phyloP scores from a whole-genome alignment of 805 yeast species.

The Pichia cabralensis region DNA sequence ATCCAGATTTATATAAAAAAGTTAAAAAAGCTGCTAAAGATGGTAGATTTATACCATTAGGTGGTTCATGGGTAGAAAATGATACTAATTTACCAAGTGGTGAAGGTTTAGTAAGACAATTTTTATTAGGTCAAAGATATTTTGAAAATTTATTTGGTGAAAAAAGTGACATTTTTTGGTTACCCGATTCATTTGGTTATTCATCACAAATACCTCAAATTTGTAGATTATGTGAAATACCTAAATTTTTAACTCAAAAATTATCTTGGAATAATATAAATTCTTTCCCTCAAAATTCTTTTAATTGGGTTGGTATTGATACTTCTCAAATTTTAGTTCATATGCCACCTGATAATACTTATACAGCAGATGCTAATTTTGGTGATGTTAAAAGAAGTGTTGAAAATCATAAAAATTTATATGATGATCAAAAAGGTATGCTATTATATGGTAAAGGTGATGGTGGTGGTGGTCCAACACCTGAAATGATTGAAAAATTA shows the following conservation, averaged over 20 bases:
- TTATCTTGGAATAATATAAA: conserved; percentile 95
- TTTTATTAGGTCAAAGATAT: conserved; percentile 82
- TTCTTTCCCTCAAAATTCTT: conserved; percentile 78
- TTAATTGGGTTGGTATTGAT: conserved; percentile 93
- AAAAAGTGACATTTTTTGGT: conserved; percentile 75
- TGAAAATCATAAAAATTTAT: conserved; percentile 72
- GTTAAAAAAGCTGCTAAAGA: conserved; percentile 56
- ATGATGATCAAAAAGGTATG: conserved; percentile 71
- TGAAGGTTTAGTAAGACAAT: conserved; percentile 82
- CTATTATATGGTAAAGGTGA: conserved; percentile 90
- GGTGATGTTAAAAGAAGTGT: conserved; percentile 84
- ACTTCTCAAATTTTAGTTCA: conserved; percentile 90
- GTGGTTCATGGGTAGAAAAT: conserved; percentile 97
- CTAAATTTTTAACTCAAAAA: conserved; percentile 83
- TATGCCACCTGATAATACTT: conserved; percentile 97
- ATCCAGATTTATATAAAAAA: conserved; percentile 65
- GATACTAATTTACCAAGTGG: conserved; percentile 96
- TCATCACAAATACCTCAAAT: conserved; percentile 92
- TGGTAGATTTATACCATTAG: conserved; percentile 79
- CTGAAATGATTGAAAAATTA: conserved; percentile 86
- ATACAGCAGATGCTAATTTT: conserved; percentile 86
- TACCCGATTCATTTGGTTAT: conserved; percentile 96
- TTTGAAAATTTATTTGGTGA: conserved; percentile 71
- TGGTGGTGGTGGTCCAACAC: conserved; percentile 98
- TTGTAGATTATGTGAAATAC: conserved; percentile 78